Conservation (phyloP, 352 stramenopile genomes). For the Globisporangium yorkense region DNA sequence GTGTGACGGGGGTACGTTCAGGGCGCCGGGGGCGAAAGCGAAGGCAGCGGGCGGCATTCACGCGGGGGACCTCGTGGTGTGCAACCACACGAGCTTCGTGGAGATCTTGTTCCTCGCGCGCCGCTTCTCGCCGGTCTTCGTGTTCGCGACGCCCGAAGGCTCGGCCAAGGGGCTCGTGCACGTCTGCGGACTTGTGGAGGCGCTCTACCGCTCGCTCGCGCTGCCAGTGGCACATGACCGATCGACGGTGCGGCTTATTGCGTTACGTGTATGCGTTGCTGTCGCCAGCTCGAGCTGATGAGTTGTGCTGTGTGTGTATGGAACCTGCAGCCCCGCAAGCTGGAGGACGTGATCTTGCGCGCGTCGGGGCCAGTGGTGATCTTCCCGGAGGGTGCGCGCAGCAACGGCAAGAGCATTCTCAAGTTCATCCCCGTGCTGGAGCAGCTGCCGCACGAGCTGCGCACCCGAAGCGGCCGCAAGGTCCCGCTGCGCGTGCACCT, state of each 20-base stretch:
- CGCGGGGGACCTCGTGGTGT: slow-evolving; percentile 61
- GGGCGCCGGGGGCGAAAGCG: slow-evolving; percentile 24
- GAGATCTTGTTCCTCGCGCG: slow-evolving; percentile 73
- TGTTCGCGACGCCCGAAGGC: slow-evolving; percentile 50
- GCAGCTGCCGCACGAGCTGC: slow-evolving; percentile 31
- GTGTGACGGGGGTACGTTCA: neutral
- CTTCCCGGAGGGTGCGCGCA: slow-evolving; percentile 70
- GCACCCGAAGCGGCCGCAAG: slow-evolving; percentile 11
- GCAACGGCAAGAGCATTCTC: slow-evolving; percentile 75
- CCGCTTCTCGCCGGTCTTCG: slow-evolving; percentile 77
- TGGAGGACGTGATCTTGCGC: slow-evolving; percentile 59
- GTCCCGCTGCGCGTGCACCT: slow-evolving; percentile 49
- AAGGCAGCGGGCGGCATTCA: slow-evolving; percentile 23
- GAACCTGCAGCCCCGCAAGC: slow-evolving; percentile 31
- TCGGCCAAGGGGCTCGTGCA: slow-evolving; percentile 54
- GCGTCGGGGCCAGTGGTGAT: slow-evolving; percentile 63
- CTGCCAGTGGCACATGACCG: slow-evolving; percentile 34
- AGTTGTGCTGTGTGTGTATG: neutral
- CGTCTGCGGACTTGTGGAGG: slow-evolving; percentile 57
- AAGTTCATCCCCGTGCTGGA: slow-evolving; percentile 66
- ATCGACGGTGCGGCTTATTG: slow-evolving; percentile 21
- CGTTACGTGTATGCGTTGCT: neutral
- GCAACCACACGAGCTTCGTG: slow-evolving; percentile 79
- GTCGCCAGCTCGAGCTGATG: neutral
- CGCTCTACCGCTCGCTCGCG: slow-evolving; percentile 49